A percentile compares a stretch with the other conserved stretches of the same genome.
Evolutionary conservation across 2,329 filamentous ascomycete species (phyloP).

Genomic region (Claviceps spartinae): DNA sequence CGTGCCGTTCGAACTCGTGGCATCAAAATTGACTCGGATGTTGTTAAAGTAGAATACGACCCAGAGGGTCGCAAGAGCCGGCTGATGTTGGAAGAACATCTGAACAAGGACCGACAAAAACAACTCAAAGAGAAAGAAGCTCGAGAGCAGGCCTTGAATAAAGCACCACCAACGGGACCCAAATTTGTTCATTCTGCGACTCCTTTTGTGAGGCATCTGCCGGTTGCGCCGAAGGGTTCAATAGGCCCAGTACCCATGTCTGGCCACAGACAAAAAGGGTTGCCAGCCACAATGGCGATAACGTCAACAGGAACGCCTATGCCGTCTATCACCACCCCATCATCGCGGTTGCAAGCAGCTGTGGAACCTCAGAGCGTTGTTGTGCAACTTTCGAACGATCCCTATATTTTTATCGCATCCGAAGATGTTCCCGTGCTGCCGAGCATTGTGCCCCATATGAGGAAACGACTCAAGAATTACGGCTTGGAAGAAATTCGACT

Average conservation of each 20-base stretch:
- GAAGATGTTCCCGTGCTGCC: constrained; percentile 75
- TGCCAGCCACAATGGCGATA: background rate
- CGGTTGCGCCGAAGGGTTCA: constrained; percentile 77
- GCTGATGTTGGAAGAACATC: constrained; percentile 59
- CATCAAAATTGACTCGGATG: constrained; percentile 62
- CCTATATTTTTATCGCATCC: constrained; percentile 84
- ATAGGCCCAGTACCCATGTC: constrained; percentile 36
- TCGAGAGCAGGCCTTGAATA: constrained; percentile 17
- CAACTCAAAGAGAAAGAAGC: constrained; percentile 26
- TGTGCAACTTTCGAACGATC: constrained; percentile 58
- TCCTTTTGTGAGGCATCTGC: constrained; percentile 44
- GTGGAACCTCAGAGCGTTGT: constrained; percentile 55
- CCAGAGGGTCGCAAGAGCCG: constrained; percentile 74
- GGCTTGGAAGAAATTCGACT: constrained; percentile 68
- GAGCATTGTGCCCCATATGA: constrained; percentile 78
- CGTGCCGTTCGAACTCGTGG: constrained; percentile 65
- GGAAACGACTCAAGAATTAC: constrained; percentile 75
- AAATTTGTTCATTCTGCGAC: constrained; percentile 16
- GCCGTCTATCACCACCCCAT: constrained; percentile 16
- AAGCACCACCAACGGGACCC: constrained; percentile 24
- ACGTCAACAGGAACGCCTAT: constrained; percentile 10
- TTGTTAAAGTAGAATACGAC: constrained; percentile 76
- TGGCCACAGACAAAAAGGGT: constrained; percentile 13
- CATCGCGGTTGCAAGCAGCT: constrained; percentile 26
- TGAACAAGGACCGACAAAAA: constrained; percentile 55